Evolutionary conservation across 2,329 filamentous ascomycete species (phyloP).

Genomic region (Zymoseptoria brevis): DNA sequence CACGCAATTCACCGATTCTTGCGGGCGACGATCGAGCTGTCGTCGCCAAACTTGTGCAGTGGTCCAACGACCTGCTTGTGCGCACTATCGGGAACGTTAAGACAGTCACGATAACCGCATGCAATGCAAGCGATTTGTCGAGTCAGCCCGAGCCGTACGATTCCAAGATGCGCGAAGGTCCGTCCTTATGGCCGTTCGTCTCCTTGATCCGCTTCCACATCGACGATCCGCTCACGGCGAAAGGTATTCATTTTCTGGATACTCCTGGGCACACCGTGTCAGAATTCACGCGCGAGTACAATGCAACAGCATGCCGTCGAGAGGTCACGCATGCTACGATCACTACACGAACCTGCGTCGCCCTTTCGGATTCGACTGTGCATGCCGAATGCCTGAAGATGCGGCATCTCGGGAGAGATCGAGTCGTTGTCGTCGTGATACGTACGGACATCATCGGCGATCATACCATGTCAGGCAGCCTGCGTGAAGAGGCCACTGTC

Average conservation of each 20-base stretch:
- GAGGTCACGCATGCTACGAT: constrained; percentile 1
- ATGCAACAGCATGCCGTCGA: neutral
- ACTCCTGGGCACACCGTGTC: constrained; percentile 14
- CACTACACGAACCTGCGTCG: constrained; percentile 7
- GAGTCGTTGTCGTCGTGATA: neutral
- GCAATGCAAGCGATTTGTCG: neutral
- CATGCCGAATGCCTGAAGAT: neutral
- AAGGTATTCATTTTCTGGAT: constrained; percentile 17
- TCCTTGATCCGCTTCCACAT: constrained; percentile 12
- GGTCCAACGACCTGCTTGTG: constrained; percentile 1
- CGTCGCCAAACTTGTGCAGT: neutral
- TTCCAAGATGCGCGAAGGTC: neutral
- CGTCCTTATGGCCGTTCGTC: constrained; percentile 16
- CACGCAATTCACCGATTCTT: neutral
- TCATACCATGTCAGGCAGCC: neutral
- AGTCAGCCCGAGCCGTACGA: neutral
- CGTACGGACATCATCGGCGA: neutral
- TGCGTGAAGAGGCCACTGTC: neutral
- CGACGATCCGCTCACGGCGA: constrained; percentile 8
- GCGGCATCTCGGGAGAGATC: neutral
- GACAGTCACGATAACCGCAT: neutral
- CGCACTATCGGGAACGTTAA: neutral
- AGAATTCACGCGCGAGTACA: constrained; percentile 10
- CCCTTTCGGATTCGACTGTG: constrained; percentile 4
- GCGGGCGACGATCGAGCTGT: neutral